phyloP scores from a whole-genome alignment of 1,139 yeast genomes.

The Komagataea norvegica region DNA sequence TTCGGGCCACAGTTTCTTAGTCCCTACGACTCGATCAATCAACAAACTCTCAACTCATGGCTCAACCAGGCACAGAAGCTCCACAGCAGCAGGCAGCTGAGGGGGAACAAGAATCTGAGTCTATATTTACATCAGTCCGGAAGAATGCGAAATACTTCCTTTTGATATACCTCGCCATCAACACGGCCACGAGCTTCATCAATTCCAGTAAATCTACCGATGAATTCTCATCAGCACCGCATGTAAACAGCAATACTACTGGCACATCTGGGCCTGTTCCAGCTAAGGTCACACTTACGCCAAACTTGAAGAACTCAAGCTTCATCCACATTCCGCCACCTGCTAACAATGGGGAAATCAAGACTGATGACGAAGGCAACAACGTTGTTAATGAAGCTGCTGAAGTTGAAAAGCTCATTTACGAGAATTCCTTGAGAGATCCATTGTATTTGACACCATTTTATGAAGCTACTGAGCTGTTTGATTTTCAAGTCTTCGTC shows the following conservation, averaged over 20 bases:
- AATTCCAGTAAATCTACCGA: not conserved
- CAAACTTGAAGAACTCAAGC: slow-evolving; percentile 12
- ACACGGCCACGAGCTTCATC: not conserved
- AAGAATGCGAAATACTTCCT: not conserved
- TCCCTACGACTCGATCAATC: no score
- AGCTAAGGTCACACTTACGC: slow-evolving; percentile 8
- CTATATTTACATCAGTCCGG: no score
- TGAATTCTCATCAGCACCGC: no score
- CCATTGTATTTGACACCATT: slow-evolving; percentile 21
- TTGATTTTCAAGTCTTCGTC: slow-evolving; percentile 20
- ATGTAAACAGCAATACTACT: not conserved
- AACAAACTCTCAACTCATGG: no score
- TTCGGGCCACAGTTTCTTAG: no score
- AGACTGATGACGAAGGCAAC: slow-evolving; percentile 15
- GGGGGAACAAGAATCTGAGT: no score
- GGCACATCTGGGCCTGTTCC: not conserved
- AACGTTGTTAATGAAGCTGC: slow-evolving; percentile 6
- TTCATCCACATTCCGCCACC: slow-evolving; percentile 16
- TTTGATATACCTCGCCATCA: not conserved
- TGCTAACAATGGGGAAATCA: slow-evolving; percentile 6
- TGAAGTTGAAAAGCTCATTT: slow-evolving; percentile 21
- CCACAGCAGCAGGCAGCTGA: no score
- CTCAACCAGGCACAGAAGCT: no score
- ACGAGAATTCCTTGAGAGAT: slow-evolving; percentile 22
- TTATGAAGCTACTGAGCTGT: slow-evolving; percentile 16